Percentiles rank a stretch among this genome's conserved stretches.
Conservation (phyloP, 1,284 basidiomycete species). For the Naganishia cerealis region DNA sequence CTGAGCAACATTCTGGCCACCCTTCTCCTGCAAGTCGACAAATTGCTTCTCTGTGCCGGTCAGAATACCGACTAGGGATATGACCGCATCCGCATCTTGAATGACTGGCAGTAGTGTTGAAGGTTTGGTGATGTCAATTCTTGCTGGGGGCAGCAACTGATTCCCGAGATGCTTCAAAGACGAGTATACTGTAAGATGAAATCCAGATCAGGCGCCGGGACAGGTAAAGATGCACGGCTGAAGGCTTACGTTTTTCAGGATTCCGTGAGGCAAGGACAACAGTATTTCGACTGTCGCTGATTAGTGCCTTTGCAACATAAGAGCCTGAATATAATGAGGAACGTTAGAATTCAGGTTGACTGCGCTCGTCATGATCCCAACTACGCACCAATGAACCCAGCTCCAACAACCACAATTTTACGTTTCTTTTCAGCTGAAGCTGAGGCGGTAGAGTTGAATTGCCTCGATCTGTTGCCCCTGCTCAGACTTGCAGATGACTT, state of each 20-base stretch:
- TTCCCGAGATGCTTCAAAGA: slow-evolving; percentile 43
- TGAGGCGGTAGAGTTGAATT: slow-evolving; percentile 6
- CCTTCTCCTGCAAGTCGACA: slow-evolving; percentile 63
- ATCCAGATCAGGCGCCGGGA: not conserved
- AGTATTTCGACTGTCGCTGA: slow-evolving; percentile 50
- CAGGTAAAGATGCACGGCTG: not conserved
- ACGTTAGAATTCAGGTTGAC: not conserved
- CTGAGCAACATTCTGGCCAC: slow-evolving; percentile 62
- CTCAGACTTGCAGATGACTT: not conserved
- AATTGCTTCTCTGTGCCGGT: slow-evolving; percentile 62
- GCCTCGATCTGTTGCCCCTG: not conserved
- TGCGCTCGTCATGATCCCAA: not conserved
- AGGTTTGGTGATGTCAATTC: slow-evolving; percentile 62
- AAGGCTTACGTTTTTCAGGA: slow-evolving; percentile 54
- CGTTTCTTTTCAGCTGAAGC: slow-evolving; percentile 32
- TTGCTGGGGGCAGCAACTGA: slow-evolving; percentile 56
- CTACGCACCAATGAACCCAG: slow-evolving; percentile 64
- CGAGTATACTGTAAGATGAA: slow-evolving; percentile 39
- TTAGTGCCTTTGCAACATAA: slow-evolving; percentile 59
- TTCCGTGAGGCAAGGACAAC: slow-evolving; percentile 63
- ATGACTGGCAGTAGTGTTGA: slow-evolving; percentile 57
- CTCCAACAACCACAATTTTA: slow-evolving; percentile 65
- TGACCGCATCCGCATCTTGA: slow-evolving; percentile 60
- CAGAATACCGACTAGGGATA: slow-evolving; percentile 68
- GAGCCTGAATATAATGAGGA: slow-evolving; percentile 54